These are phyloP conservation scores for Anthoceros angustus DNA, from an alignment of 225 moss, liverwort and hornwort species.

Conservation along the genomic window DNA sequence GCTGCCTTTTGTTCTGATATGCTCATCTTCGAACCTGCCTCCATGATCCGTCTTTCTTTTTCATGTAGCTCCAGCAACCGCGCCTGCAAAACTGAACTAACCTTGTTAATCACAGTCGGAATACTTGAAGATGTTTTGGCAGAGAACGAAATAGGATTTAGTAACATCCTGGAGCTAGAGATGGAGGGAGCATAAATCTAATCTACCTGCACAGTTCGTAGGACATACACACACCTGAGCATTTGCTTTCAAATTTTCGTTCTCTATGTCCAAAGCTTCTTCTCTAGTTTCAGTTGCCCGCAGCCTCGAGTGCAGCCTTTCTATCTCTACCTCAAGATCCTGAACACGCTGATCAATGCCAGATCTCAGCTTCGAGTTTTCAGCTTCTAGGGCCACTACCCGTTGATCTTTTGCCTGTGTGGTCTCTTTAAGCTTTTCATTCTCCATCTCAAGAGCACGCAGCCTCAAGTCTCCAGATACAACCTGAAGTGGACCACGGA, in stretches of 20 bases:
- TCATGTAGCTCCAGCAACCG: no score
- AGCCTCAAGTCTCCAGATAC: conserved; percentile 23
- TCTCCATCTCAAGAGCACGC: background rate
- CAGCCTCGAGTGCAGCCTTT: conserved; percentile 15
- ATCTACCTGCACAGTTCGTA: conserved; percentile 16
- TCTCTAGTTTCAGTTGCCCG: conserved; percentile 22
- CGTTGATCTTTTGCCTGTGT: conserved; percentile 24
- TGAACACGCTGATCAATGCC: background rate
- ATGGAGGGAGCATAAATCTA: conserved; percentile 14
- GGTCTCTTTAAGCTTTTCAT: conserved; percentile 7
- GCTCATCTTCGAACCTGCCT: no score
- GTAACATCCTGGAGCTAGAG: conserved; percentile 5
- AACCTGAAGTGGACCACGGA: conserved; percentile 11
- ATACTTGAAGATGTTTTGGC: no score
- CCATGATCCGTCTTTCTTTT: no score
- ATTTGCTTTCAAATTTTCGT: conserved; percentile 21
- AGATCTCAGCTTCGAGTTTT: conserved; percentile 14
- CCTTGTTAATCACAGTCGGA: no score
- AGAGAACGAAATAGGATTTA: no score
- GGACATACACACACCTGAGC: conserved; percentile 18
- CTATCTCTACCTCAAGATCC: background rate
- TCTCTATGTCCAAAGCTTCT: conserved; percentile 25
- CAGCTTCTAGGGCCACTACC: conserved; percentile 22
- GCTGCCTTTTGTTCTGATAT: no score
- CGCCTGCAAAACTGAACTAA: no score